Percentiles rank a stretch among this genome's conserved stretches.
These are phyloP conservation scores for Aspergillus indologenus DNA, from an alignment of 495 filamentous ascomycete genomes.

Conservation along the genomic window DNA sequence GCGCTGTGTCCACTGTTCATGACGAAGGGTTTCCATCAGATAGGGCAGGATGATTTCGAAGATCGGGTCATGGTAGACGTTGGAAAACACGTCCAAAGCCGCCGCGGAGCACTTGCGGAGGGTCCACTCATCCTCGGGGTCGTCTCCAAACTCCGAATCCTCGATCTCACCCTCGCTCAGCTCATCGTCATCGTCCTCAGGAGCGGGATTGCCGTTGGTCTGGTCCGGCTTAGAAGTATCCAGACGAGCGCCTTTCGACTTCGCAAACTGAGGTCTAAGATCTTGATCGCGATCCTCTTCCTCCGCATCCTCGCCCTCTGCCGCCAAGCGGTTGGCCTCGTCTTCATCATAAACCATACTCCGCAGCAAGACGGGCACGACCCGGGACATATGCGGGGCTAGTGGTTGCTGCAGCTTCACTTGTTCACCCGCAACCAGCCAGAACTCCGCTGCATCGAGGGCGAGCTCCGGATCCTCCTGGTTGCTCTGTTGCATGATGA, in stretches of 20 bases:
- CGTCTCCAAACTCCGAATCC: slow-evolving; percentile 66
- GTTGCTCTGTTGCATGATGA: slow-evolving; percentile 81
- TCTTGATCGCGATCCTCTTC: slow-evolving; percentile 87
- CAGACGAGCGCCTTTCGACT: slow-evolving; percentile 56
- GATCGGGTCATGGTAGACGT: slow-evolving; percentile 80
- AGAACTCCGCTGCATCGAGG: slow-evolving; percentile 95
- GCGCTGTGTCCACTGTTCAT: slow-evolving; percentile 85
- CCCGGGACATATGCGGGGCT: slow-evolving; percentile 73
- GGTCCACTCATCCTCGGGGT: slow-evolving; percentile 93
- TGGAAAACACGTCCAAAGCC: slow-evolving; percentile 89
- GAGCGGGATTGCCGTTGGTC: slow-evolving; percentile 50
- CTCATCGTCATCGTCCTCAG: slow-evolving; percentile 59
- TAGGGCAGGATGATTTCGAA: slow-evolving; percentile 92
- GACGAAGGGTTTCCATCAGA: slow-evolving; percentile 82
- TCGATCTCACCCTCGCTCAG: slow-evolving; percentile 89
- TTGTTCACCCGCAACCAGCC: slow-evolving; percentile 90
- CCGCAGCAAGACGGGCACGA: slow-evolving; percentile 85
- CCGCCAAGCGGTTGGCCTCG: slow-evolving; percentile 79
- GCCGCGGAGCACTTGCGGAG: slow-evolving; percentile 96
- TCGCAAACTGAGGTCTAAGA: slow-evolving; percentile 90
- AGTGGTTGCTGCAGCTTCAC: slow-evolving; percentile 68
- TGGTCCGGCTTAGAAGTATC: slow-evolving; percentile 46
- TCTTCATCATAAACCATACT: slow-evolving; percentile 97
- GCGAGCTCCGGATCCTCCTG: slow-evolving; percentile 84
- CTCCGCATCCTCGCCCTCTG: slow-evolving; percentile 84